Conservation (phyloP, 345 rosid species). For the Alliaria petiolata region DNA sequence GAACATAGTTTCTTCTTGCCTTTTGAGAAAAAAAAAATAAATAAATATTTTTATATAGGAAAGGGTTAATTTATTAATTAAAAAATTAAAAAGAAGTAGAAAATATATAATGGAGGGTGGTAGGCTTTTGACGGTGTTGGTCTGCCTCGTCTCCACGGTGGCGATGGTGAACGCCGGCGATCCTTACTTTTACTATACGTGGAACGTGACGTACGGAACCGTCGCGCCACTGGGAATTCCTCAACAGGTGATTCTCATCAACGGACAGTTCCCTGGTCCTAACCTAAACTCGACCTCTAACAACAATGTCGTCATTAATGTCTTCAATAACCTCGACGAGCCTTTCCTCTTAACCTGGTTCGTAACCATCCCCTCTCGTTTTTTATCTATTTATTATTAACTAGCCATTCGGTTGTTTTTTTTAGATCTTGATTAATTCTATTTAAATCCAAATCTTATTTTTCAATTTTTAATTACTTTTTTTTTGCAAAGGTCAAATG, state of each 20-base stretch:
- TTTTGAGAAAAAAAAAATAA: neutral
- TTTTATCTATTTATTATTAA: constrained; percentile 29
- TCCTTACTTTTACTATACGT: constrained; percentile 61
- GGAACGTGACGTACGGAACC: constrained; percentile 81
- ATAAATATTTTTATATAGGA: constrained; percentile 1
- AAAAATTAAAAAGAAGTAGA: constrained; percentile 10
- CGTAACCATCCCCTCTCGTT: constrained; percentile 48
- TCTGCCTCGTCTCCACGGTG: constrained; percentile 38
- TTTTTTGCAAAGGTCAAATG: neutral
- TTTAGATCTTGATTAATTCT: too few relatives aligned
- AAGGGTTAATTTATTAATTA: constrained; percentile 12
- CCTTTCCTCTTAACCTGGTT: constrained; percentile 76
- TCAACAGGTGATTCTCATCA: constrained; percentile 73
- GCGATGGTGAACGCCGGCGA: constrained; percentile 55
- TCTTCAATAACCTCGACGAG: constrained; percentile 75
- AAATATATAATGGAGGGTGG: constrained; percentile 30
- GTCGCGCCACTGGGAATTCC: constrained; percentile 68
- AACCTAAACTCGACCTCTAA: constrained; percentile 68
- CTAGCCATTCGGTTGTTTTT: constrained; percentile 22
- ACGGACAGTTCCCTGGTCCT: constrained; percentile 78
- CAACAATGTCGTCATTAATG: constrained; percentile 70
- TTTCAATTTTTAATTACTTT: too few relatives aligned
- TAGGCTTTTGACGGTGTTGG: constrained; percentile 32
- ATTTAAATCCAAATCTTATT: too few relatives aligned
- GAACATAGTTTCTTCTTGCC: constrained; percentile 42